These are phyloP conservation scores for Camellia oleifera DNA, from an alignment of 179 eudicot genomes.

Conservation along the genomic window DNA sequence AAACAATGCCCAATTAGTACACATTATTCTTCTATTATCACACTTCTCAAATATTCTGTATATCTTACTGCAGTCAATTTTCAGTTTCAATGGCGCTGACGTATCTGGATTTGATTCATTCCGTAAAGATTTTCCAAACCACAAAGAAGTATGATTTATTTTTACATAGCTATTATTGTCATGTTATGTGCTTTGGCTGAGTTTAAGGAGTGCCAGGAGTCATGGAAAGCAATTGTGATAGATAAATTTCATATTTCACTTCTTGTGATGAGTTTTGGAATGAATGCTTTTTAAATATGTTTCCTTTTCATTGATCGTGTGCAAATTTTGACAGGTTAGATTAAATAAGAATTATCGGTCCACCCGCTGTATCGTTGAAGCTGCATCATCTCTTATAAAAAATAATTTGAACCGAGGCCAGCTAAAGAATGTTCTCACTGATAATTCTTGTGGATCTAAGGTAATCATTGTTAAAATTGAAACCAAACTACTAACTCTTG, in stretches of 20 bases:
- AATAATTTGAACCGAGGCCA: constrained; percentile 62
- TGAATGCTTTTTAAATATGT: background rate
- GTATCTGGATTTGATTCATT: constrained; percentile 86
- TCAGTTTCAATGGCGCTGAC: constrained; percentile 93
- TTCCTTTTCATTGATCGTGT: constrained; percentile 11
- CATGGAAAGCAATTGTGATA: constrained; percentile 81
- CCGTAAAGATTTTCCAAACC: constrained; percentile 70
- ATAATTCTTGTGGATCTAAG: constrained; percentile 84
- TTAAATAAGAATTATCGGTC: constrained; percentile 80
- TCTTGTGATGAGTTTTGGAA: background rate
- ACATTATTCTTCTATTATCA: background rate
- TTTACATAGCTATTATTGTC: constrained; percentile 9
- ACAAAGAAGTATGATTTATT: constrained; percentile 67
- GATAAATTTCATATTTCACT: constrained; percentile 47
- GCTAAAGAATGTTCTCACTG: constrained; percentile 62
- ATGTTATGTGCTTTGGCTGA: constrained; percentile 5
- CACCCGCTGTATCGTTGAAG: constrained; percentile 89
- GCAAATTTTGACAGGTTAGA: constrained; percentile 44
- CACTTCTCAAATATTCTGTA: constrained; percentile 4
- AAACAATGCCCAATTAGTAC: too few species aligned
- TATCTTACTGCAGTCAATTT: constrained; percentile 69
- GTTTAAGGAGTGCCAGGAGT: constrained; percentile 30
- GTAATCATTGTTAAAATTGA: constrained; percentile 22
- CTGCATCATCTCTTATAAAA: constrained; percentile 76
- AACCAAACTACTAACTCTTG: background rate